Base-by-base conservation (phyloP, 2,329 filamentous ascomycete genomes). In the Calonectria ilicicola region DNA sequence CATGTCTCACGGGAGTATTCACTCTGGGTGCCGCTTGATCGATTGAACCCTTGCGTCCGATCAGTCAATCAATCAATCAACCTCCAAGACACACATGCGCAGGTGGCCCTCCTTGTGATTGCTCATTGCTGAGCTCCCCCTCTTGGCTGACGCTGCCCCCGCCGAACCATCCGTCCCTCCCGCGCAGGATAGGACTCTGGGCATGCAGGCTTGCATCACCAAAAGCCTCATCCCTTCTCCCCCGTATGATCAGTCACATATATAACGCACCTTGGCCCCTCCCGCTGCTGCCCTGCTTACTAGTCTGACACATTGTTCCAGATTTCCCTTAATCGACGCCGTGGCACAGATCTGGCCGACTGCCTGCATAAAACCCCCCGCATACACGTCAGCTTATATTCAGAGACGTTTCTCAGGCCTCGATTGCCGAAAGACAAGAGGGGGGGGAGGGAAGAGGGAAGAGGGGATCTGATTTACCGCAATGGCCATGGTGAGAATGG, bases 281-380 rank as follows among this genome's bases (percentile, higher is more conserved):
- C 92, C 92, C 32, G 88, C 87, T 12, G 93, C 92, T 42, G 96
- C 95, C 82, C 93, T 94, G 70, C 88, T 87, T 68, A 97, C 89
- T 56, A 98, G 88, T 47, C 84, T 87, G 73, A 92, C 91, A 83
- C 95, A 98, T 83, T 96, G 93, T 63, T 90, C 87, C 53, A 98
- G 91, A 83, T 98, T 98, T 79, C 93, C 90, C 76, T 90, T 85
- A 87, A 97, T 92, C 75, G 91, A 94, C 73, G 92, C 89, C 71
- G 95, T 97, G 44, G 95, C 96, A 85, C 95, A 96, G 84, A 98
- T 91, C 85, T 98, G 96, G 40, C 95, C 96, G 56, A 98, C 89
- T 76, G 95, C 95, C 95, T 97, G 35, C 42, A 53, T 42, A 66
- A 62, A 66, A 62, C 35, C 32, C 38, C 69, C 63, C 51, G 40